Conservation (phyloP, 78 protist species). For the Dictyostelium citrinum region DNA sequence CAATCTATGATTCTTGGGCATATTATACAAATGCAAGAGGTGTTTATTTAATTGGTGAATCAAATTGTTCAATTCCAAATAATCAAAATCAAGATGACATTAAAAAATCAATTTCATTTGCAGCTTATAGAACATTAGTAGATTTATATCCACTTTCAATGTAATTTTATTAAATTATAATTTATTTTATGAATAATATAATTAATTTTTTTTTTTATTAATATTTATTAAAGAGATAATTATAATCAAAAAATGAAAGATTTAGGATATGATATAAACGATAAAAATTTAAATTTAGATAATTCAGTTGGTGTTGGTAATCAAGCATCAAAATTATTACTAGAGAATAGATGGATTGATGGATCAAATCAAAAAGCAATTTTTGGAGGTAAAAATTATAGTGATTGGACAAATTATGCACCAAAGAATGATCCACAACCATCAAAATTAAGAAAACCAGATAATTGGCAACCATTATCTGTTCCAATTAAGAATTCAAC, state of each 20-base stretch:
- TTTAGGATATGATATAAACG: conserved; percentile 1
- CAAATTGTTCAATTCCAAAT: neutral
- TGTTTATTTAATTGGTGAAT: neutral
- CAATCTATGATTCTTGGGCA: conserved; percentile 42
- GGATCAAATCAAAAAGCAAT: conserved; percentile 44
- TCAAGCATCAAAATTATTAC: conserved; percentile 3
- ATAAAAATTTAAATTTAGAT: neutral
- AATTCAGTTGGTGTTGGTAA: conserved; percentile 28
- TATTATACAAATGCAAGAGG: neutral
- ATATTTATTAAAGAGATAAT: neutral
- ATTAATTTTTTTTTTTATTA: too few relatives aligned
- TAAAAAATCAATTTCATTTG: conserved; percentile 30
- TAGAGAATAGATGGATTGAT: conserved; percentile 20
- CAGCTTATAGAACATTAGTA: neutral
- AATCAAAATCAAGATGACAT: neutral
- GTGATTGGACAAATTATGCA: conserved; percentile 24
- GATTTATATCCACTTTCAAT: conserved; percentile 9
- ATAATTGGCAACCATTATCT: conserved; percentile 47
- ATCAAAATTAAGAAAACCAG: neutral
- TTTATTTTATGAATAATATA: too few relatives aligned
- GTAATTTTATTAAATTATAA: too few relatives aligned
- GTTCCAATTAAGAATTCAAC: neutral
- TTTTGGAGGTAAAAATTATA: neutral
- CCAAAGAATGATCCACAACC: conserved; percentile 40
- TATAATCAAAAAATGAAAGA: neutral